Evolutionary conservation across 345 rosid species (phyloP), one percentile per base, ranked within the genome.

Genomic region (Reutealis trisperma): DNA sequence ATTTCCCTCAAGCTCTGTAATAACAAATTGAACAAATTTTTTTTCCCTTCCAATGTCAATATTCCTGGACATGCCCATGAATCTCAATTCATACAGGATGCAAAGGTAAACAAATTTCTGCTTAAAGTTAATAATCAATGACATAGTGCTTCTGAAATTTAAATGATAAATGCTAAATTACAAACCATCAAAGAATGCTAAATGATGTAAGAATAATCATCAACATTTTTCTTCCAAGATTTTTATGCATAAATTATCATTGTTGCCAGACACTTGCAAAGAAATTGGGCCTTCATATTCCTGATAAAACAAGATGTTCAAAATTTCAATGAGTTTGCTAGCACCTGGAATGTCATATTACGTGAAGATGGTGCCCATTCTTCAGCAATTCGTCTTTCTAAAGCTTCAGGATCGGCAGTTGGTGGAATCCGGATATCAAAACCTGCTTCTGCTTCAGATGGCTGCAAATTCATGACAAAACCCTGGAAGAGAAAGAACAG

Each of bases 381-480:
- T 85, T 93, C 99, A 60, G 87, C 84, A 81, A 96, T 87, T 76
- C 95, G 89, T 79, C 88, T 89, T 86, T 91, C 98, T 71, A 96
- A 78, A 51, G 97, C 79, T 84, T 86, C 88, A n/a, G 85, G 67
- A 86, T 93, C 88, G 71, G 85, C 83, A 72, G 82, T 91, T 22
- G 98, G 98, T 61, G 99, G 95, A 32, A 96, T 70, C 70, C 99
- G 87, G 69, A 96, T 79, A 81, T 96, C 97, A 69, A 96, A 92
- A 69, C 99, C 99, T 70, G 98, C 99, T 89, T 91, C 96, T 61
- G 97, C 97, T 83, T 93, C 98, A 30, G 98, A 96, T 42, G 99
- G 99, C 81, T 93, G 98, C 87, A 93, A 85, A 75, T 93, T 96
- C 99, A 96, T 93, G 67, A 92, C 94, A 72, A 92, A 96, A 32